Conservation (phyloP, 805 yeast species). For the Wickerhamiella brachini region DNA sequence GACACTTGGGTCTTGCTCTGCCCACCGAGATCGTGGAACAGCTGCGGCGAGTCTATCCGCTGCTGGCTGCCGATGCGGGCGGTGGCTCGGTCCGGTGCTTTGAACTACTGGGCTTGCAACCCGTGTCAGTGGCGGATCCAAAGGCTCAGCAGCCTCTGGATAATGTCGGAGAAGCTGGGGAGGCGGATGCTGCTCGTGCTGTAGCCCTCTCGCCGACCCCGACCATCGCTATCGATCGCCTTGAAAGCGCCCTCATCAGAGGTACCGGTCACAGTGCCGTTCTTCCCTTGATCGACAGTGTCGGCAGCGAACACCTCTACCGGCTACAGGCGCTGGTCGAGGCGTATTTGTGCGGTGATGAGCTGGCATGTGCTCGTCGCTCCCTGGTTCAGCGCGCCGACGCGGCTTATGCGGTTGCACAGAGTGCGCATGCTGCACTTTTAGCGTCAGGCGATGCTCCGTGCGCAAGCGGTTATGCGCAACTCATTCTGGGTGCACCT, state of each 20-base stretch:
- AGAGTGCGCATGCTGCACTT: constrained; percentile 18
- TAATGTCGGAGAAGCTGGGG: background rate
- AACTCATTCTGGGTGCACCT: constrained; percentile 13
- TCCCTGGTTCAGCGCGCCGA: constrained; percentile 19
- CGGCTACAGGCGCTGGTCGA: constrained; percentile 9
- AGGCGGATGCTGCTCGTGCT: background rate
- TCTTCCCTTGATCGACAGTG: background rate
- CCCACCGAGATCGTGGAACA: background rate
- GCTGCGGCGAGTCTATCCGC: background rate
- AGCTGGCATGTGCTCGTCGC: constrained; percentile 20
- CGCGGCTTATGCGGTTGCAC: constrained; percentile 16
- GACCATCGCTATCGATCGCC: background rate
- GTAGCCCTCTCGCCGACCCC: background rate
- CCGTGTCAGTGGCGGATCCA: no score
- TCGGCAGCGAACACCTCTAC: constrained; percentile 1
- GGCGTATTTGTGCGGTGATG: constrained; percentile 13
- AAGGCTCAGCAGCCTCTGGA: no score
- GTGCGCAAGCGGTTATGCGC: constrained; percentile 25
- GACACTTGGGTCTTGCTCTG: background rate
- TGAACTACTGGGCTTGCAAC: background rate
- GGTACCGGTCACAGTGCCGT: background rate
- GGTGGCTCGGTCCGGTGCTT: background rate
- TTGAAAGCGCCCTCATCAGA: background rate
- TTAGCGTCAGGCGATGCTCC: constrained; percentile 21
- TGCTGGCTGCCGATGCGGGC: background rate